Evolutionary conservation across 2,329 filamentous ascomycete species (phyloP), one percentile per base, ranked within the genome.

Genomic region (Alternaria brassicicola): DNA sequence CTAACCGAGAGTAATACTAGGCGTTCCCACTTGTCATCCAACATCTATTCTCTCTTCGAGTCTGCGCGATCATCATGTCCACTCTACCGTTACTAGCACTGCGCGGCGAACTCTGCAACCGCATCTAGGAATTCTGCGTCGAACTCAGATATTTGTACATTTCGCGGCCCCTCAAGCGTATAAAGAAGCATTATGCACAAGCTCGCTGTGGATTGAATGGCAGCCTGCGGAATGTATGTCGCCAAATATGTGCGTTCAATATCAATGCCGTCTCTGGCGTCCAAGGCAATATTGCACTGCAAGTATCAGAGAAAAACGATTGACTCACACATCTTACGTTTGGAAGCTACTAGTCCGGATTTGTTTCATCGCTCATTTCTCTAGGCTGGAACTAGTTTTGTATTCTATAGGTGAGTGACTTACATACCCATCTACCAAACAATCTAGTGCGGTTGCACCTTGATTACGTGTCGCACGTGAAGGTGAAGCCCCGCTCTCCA

Each of bases 51-150:
- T 46, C 28, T 1, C 7, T 46, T 17, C 36, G 21, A 10, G 1
- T 3, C 4, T 33, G 1, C 43, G 2, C 3, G 3, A 33, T 33
- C 25, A 21, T 12, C 21, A 50, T 39, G 47, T 38, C 33, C 21
- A 38, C 47, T 2, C 35, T 4, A 1, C 3, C 33, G 9, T 5
- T 50, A 0, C 47, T 50, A 3, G 35, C 47, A 3, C 4, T 54
- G 33, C 51, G 41, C 9, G 51, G 51, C 51, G 51, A 54, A 8
- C 21, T 54, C n/a, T 41, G 51, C 41, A 54, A 54, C 51, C 51
- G 41, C 39, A 54, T 54, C 51, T 54, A 54, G 41, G 33, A 38
- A 26, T 50, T 26, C 47, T 46, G 42, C 10, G 17, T 21, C 26
- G 42, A 46, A n/a, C 26, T 26, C 17, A 46, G 31, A 21, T 0